Evolutionary conservation across 768 basidiomycete genomes (phyloP).

Genomic region (Leccinum barrowsii): DNA sequence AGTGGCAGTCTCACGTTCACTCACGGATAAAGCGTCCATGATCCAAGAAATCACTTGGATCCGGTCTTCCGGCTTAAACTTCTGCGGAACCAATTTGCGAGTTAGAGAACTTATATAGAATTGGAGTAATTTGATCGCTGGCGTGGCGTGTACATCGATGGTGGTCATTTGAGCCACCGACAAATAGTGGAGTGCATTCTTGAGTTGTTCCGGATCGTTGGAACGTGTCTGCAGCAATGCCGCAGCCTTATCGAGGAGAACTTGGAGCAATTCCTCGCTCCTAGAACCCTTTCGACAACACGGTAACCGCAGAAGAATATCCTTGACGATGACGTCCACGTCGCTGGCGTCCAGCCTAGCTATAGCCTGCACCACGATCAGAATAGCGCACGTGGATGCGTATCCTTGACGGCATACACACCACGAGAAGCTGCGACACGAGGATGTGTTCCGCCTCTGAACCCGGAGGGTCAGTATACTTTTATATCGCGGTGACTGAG

Average conservation of each 20-base stretch:
- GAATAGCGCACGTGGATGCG: not conserved
- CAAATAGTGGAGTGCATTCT: slow-evolving; percentile 41
- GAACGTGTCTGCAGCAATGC: slow-evolving; percentile 31
- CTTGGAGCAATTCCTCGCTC: slow-evolving; percentile 39
- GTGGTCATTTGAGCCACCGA: slow-evolving; percentile 44
- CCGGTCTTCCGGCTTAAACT: slow-evolving; percentile 42
- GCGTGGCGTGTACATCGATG: slow-evolving; percentile 39
- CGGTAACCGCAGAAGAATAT: slow-evolving; percentile 49
- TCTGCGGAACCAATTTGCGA: slow-evolving; percentile 46
- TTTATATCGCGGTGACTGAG: slow-evolving; percentile 44
- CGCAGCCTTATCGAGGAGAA: slow-evolving; percentile 37
- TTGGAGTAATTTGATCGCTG: slow-evolving; percentile 45
- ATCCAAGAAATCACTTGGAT: slow-evolving; percentile 44
- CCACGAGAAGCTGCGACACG: slow-evolving; percentile 46
- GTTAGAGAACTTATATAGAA: slow-evolving; percentile 47
- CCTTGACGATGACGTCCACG: slow-evolving; percentile 46
- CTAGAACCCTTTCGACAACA: slow-evolving; percentile 37
- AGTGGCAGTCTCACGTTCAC: slow-evolving; percentile 29
- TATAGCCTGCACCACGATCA: slow-evolving; percentile 41
- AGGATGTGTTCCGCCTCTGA: slow-evolving; percentile 47
- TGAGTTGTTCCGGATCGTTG: slow-evolving; percentile 32
- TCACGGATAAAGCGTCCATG: slow-evolving; percentile 41
- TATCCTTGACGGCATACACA: slow-evolving; percentile 27
- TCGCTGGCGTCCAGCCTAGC: slow-evolving; percentile 40
- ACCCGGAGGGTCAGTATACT: slow-evolving; percentile 39